These are phyloP conservation scores for Candida hungchunana DNA, from an alignment of 805 yeast species.

Conservation along the genomic window DNA sequence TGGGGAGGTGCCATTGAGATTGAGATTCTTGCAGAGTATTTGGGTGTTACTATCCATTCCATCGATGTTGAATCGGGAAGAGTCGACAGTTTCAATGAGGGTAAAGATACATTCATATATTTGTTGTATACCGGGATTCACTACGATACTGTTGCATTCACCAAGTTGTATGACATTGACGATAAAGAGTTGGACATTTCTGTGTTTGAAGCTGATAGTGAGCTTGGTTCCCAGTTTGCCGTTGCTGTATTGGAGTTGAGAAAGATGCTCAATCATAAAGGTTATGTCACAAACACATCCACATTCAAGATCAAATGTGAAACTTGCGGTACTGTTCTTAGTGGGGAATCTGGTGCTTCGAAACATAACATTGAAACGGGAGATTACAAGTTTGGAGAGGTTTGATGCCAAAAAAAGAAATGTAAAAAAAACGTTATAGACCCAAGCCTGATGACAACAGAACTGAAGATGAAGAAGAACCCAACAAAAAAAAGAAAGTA, in stretches of 20 bases:
- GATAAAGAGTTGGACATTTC: conserved; percentile 34
- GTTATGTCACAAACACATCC: conserved; percentile 63
- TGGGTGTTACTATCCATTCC: conserved; percentile 51
- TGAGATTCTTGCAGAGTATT: conserved; percentile 51
- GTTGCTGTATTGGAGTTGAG: conserved; percentile 39
- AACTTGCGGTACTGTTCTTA: conserved; percentile 45
- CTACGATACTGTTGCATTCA: conserved; percentile 57
- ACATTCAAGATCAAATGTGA: conserved; percentile 55
- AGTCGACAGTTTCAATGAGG: conserved; percentile 45
- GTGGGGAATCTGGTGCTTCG: conserved; percentile 62
- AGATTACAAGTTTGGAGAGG: conserved; percentile 57
- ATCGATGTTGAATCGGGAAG: conserved; percentile 62
- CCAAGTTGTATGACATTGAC: conserved; percentile 23
- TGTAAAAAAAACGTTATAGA: not conserved
- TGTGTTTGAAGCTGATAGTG: conserved; percentile 36
- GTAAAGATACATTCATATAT: conserved; percentile 39
- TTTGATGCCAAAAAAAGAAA: too few species aligned
- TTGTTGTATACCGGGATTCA: conserved; percentile 69
- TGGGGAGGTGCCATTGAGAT: conserved; percentile 89
- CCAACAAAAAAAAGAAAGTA: not conserved
- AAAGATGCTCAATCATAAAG: conserved; percentile 40
- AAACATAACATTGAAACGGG: conserved; percentile 61
- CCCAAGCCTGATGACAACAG: not conserved
- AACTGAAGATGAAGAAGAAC: not conserved
- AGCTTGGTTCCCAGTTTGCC: conserved; percentile 32